These are phyloP conservation scores for Phytophthora chlamydospora DNA, from an alignment of 352 stramenopile genomes.

Conservation along the genomic window DNA sequence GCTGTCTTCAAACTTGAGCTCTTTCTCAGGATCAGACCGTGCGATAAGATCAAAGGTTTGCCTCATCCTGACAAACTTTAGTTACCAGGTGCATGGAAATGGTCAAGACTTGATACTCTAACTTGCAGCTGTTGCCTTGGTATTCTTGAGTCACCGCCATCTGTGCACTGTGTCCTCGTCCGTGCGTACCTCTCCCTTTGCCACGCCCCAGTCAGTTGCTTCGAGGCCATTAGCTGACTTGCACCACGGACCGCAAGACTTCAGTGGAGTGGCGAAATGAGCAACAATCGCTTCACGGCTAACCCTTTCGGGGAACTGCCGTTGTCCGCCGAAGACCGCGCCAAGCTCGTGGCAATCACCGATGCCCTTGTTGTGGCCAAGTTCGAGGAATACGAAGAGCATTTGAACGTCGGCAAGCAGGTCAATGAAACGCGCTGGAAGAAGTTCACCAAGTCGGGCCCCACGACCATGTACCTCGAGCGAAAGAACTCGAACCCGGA, in stretches of 20 bases:
- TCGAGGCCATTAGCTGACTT: too few species aligned
- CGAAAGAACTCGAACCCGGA: constrained; percentile 18
- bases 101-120: too few species aligned
- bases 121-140: too few species aligned
- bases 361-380: constrained; percentile 18
- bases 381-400: constrained; percentile 28
- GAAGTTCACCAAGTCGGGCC: constrained; percentile 9
- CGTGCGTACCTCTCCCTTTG: too few species aligned
- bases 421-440: constrained; percentile 27
- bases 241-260: background rate
- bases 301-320: constrained; percentile 22
- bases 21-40: too few species aligned
- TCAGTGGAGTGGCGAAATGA: background rate
- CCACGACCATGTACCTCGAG: constrained; percentile 18
- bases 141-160: too few species aligned
- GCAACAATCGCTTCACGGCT: constrained; percentile 22
- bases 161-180: too few species aligned
- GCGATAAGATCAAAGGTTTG: too few species aligned
- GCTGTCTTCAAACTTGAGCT: too few species aligned
- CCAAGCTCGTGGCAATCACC: constrained; percentile 19
- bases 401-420: constrained; percentile 19
- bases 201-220: too few species aligned
- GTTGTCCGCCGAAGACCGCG: constrained; percentile 7
- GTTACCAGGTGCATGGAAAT: too few species aligned
- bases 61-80: too few species aligned